A percentile compares a stretch with the other conserved stretches of the same genome.
phyloP scores from a whole-genome alignment of 768 basidiomycete genomes.

The Phallus indusiatus region DNA sequence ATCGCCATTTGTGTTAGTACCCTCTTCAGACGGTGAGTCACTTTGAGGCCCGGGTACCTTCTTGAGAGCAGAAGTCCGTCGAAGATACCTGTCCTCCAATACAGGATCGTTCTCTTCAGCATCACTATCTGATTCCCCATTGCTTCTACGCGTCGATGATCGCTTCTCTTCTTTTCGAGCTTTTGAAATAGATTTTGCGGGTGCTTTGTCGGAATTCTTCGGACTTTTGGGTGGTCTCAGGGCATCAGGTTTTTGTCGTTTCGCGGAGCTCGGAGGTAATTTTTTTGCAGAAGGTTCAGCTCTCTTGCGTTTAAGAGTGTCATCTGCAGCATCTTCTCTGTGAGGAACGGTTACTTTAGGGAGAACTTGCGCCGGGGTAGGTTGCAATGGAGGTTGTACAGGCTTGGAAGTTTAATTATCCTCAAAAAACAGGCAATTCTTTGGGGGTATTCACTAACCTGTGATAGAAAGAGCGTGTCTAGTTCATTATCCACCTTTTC shows the following conservation, averaged over 20 bases:
- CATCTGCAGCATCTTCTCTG: constrained; percentile 19
- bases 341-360: constrained; percentile 25
- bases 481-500: constrained; percentile 32
- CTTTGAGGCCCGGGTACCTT: not conserved
- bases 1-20: constrained; percentile 12
- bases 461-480: constrained; percentile 50
- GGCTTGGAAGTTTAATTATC: not conserved
- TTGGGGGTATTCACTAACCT: constrained; percentile 28
- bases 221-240: constrained; percentile 11
- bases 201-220: constrained; percentile 10
- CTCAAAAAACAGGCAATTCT: not conserved
- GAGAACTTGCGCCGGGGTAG: constrained; percentile 10
- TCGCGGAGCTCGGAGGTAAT: constrained; percentile 5
- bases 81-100: constrained; percentile 25
- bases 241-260: constrained; percentile 12
- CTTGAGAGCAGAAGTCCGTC: not conserved
- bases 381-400: constrained; percentile 9
- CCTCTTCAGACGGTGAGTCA: not conserved
- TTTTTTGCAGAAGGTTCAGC: constrained; percentile 4
- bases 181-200: constrained; percentile 18
- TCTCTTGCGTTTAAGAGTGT: constrained; percentile 10
- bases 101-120: constrained; percentile 24
- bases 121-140: constrained; percentile 10
- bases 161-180: constrained; percentile 15
- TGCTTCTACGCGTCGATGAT: constrained; percentile 5